phyloP scores from a whole-genome alignment of 208 protist species.

The Trypanosoma platydactyli region DNA sequence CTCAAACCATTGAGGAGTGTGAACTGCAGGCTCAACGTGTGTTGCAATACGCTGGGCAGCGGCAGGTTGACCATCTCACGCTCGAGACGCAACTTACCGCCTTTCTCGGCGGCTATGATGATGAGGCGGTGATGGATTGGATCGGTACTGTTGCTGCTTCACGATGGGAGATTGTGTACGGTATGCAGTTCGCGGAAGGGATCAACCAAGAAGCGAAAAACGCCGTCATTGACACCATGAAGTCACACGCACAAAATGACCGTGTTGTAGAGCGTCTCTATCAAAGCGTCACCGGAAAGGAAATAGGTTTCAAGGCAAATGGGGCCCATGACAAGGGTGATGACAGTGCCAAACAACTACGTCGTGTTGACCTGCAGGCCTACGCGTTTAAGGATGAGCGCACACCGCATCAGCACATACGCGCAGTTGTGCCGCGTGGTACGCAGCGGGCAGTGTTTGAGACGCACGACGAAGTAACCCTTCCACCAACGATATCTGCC shows the following conservation, averaged over 20 bases:
- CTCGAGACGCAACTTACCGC: constrained; percentile 88
- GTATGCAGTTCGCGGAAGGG: constrained; percentile 61
- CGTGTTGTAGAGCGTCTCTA: constrained; percentile 72
- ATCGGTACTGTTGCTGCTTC: constrained; percentile 65
- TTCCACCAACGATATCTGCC: constrained; percentile 57
- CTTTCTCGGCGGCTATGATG: constrained; percentile 82
- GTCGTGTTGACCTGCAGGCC: constrained; percentile 69
- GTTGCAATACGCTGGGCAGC: constrained; percentile 61
- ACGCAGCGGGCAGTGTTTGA: constrained; percentile 75
- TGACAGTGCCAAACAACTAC: constrained; percentile 38
- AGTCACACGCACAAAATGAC: constrained; percentile 59
- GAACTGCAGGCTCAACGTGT: constrained; percentile 63
- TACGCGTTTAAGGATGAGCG: constrained; percentile 83
- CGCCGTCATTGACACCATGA: constrained; percentile 76
- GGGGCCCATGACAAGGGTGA: constrained; percentile 1
- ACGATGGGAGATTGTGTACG: constrained; percentile 85
- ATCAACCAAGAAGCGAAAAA: constrained; percentile 65
- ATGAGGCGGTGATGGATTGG: constrained; percentile 79
- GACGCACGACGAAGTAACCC: constrained; percentile 82
- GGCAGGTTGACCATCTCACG: constrained; percentile 56
- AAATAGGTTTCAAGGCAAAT: constrained; percentile 35
- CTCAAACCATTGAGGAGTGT: constrained; percentile 56
- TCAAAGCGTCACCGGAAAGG: constrained; percentile 79
- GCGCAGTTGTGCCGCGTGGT: constrained; percentile 65
- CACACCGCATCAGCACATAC: constrained; percentile 65